These are phyloP conservation scores for Capsicum pubescens DNA, from an alignment of 257 asterid species.

Conservation along the genomic window DNA sequence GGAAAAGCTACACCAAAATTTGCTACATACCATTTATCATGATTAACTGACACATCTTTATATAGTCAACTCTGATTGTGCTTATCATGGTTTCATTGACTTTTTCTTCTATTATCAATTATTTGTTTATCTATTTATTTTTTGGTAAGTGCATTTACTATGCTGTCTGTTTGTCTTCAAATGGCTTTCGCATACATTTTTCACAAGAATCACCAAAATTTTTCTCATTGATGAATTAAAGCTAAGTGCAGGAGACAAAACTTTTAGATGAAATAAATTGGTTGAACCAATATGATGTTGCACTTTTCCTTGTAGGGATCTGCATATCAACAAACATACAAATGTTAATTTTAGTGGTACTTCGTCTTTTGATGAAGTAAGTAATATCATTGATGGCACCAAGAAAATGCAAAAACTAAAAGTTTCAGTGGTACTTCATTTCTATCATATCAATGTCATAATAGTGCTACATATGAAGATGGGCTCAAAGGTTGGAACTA, in stretches of 20 bases:
- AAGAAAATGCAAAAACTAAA: background rate
- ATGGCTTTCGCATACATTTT: background rate
- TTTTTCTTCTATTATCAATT: background rate
- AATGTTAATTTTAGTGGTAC: slow-evolving; percentile 33
- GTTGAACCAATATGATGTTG: slow-evolving; percentile 91
- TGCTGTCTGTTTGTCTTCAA: background rate
- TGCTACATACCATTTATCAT: background rate
- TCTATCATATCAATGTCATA: background rate
- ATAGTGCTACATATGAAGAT: background rate
- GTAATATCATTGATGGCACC: slow-evolving; percentile 10
- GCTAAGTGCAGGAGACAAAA: background rate
- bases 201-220: background rate
- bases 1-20: background rate
- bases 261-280: background rate
- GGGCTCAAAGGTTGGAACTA: background rate
- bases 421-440: slow-evolving; percentile 7
- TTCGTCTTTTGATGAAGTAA: background rate
- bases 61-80: background rate
- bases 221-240: background rate
- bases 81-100: background rate
- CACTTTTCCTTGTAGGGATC: slow-evolving; percentile 95
- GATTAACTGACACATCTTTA: background rate
- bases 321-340: slow-evolving; percentile 43
- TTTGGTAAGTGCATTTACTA: background rate
- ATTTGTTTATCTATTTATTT: background rate